Evolutionary conservation across 225 moss, liverwort and hornwort species (phyloP).

Genomic region (Pleurozium schreberi): DNA sequence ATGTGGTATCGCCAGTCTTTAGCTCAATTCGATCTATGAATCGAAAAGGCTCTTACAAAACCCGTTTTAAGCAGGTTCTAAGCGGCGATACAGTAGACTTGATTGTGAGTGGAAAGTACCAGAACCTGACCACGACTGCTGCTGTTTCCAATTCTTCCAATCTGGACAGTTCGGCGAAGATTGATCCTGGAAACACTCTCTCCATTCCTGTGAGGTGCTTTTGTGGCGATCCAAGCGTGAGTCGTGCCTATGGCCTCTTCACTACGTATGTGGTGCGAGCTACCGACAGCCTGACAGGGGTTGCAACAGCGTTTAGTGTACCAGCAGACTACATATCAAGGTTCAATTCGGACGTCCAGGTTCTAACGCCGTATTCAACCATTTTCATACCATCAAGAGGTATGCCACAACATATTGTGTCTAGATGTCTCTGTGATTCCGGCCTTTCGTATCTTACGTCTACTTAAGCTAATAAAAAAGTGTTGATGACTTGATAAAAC

Average conservation of each 20-base stretch:
- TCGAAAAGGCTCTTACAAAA: background rate
- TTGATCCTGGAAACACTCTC: background rate
- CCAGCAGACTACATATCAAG: background rate
- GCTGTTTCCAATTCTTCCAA: background rate
- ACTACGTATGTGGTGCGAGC: conserved; percentile 51
- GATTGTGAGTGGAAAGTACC: conserved; percentile 19
- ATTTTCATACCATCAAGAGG: conserved; percentile 65
- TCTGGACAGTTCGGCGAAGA: background rate
- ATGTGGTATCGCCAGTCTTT: background rate
- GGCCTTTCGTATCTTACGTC: background rate
- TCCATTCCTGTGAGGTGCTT: conserved; percentile 66
- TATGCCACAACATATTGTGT: background rate
- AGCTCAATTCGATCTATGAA: background rate
- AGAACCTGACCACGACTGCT: conserved; percentile 19
- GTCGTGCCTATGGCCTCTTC: conserved; percentile 58
- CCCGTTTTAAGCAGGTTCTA: conserved; percentile 11
- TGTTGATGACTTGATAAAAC: background rate
- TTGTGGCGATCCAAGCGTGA: conserved; percentile 57
- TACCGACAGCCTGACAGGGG: conserved; percentile 5
- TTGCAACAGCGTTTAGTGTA: conserved; percentile 33
- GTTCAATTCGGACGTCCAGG: conserved; percentile 37
- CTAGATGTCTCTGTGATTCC: background rate
- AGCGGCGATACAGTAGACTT: background rate
- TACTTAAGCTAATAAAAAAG: background rate
- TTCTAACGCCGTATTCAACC: conserved; percentile 12